Conservation (phyloP, 768 basidiomycete species). For the Suillus clintonianus region DNA sequence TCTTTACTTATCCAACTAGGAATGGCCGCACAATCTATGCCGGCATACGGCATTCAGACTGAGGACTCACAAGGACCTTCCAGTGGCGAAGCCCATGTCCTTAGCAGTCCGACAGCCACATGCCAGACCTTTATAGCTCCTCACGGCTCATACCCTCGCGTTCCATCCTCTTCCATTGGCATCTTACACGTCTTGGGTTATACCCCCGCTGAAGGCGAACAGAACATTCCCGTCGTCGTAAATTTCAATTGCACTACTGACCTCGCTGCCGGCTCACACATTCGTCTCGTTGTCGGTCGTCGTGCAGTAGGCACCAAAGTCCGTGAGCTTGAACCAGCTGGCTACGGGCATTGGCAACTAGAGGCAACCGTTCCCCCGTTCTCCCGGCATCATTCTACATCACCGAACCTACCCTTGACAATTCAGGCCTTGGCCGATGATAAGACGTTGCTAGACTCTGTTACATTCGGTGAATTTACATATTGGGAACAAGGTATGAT, state of each 20-base stretch:
- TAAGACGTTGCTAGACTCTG: constrained; percentile 57
- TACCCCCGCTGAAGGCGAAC: constrained; percentile 62
- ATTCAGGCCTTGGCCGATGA: constrained; percentile 63
- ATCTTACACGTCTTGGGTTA: constrained; percentile 69
- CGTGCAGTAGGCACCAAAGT: constrained; percentile 72
- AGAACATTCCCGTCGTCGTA: constrained; percentile 64
- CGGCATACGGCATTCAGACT: not conserved
- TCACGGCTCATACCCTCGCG: constrained; percentile 19
- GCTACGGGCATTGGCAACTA: constrained; percentile 63
- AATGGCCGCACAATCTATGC: not conserved
- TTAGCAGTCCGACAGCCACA: constrained; percentile 11
- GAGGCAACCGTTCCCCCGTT: constrained; percentile 62
- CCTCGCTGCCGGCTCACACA: constrained; percentile 42
- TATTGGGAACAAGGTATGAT: constrained; percentile 53
- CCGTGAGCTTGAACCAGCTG: constrained; percentile 46
- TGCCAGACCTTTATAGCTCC: constrained; percentile 10
- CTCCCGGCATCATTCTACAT: constrained; percentile 37
- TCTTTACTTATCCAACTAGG: not conserved
- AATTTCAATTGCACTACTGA: constrained; percentile 41
- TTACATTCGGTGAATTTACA: constrained; percentile 72
- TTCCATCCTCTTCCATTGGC: constrained; percentile 49
- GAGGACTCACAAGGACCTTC: not conserved
- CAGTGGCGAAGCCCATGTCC: not conserved
- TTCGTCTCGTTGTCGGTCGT: constrained; percentile 74
- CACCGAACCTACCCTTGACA: constrained; percentile 52